Evolutionary conservation across 768 basidiomycete species (phyloP), one percentile per base, ranked within the genome.

Genomic region (Boletus rex-veris): DNA sequence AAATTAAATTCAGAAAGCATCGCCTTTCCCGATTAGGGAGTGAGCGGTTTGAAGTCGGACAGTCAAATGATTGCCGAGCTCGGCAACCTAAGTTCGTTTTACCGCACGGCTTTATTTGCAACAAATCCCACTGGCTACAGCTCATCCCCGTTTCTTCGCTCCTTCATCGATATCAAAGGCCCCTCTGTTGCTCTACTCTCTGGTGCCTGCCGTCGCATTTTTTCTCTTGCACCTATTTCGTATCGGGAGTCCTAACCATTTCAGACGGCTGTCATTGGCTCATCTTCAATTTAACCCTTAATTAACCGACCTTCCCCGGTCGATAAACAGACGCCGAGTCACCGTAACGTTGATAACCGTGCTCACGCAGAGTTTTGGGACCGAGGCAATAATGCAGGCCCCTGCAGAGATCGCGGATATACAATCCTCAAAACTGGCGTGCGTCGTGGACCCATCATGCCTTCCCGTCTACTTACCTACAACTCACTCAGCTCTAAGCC

Each of bases 261-360:
- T 48, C 53, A 47, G 44, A 57, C 50, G 46, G 45, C 53, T 43
- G 40, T 53, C 55, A 56, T 53, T 52, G 48, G 48, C 52, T 43
- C 54, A 56, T 48, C 48, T 62, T 66, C 64, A 70, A 69, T 54
- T 69, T 57, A 66, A 52, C 63, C 60, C 69, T 72, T 71, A 71
- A 71, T 71, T 71, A 71, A 72, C 69, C 69, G 69, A 72, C 61
- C 70, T 66, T 64, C 70, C 68, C 71, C 69, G 69, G 69, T 72
- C 69, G 69, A 71, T 72, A 71, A 71, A 71, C 67, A 64, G 71
- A 71, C 71, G 71, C 69, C 69, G 69, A 60, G 71, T 72, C 69
- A 65, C 71, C 69, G 69, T 72, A 59, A 71, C 70, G 55, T 71
- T 72, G 69, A 71, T 71, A 71, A 72, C 69, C 69, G 69, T 69